A percentile compares a stretch with the other conserved stretches of the same genome.
These are phyloP conservation scores for Albizia julibrissin DNA, from an alignment of 306 rosid genomes.

Conservation along the genomic window DNA sequence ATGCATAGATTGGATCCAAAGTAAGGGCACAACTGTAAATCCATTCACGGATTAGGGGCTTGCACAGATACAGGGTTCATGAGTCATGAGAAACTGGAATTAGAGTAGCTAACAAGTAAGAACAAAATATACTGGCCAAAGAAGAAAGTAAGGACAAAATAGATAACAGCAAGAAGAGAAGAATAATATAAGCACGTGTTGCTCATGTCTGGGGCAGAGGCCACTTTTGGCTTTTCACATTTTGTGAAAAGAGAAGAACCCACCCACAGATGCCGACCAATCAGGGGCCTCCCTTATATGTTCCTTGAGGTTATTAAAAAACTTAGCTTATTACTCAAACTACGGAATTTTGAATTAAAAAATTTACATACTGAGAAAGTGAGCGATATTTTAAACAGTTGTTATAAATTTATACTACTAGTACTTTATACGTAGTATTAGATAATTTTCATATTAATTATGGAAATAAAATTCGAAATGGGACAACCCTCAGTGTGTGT, in stretches of 20 bases:
- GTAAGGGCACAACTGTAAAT: background rate
- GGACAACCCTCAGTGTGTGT: no score
- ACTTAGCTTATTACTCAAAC: background rate
- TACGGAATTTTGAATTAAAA: background rate
- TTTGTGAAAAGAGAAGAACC: background rate
- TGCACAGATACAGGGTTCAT: background rate
- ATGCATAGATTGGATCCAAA: background rate
- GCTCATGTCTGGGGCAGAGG: conserved; percentile 7
- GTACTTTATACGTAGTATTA: no score
- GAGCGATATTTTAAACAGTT: no score
- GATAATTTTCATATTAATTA: no score
- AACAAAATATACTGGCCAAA: background rate
- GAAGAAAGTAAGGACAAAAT: background rate
- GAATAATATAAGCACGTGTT: conserved; percentile 34
- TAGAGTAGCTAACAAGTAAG: background rate
- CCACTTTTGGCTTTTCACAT: background rate
- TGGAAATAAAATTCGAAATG: no score
- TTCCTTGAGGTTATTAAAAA: background rate
- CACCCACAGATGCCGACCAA: background rate
- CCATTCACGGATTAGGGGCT: background rate
- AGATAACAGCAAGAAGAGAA: background rate
- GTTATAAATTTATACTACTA: no score
- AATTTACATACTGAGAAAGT: no score
- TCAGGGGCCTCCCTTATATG: background rate
- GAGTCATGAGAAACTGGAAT: background rate